Base-by-base conservation (phyloP, 2,329 filamentous ascomycete genomes). In the Helicocarpus griseus region DNA sequence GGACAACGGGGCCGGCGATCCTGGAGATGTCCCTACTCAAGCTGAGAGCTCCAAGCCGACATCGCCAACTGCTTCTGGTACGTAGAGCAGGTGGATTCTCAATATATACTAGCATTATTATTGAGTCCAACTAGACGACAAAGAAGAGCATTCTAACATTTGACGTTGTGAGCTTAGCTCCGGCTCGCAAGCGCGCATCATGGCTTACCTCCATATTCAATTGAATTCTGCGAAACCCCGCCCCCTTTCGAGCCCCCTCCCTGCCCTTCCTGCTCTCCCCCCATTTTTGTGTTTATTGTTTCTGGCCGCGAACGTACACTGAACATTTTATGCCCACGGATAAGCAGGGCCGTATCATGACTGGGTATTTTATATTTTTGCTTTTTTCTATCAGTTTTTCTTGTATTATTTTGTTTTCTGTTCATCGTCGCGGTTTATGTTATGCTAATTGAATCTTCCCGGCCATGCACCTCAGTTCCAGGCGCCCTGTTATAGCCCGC, bases 171-270 rank as follows among this genome's bases (percentile, higher is more conserved):
- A 22, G 28, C 22, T 26, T 49, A 60, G 54, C 43, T 39, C 57
- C 59, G 21, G 46, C 50, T 6, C 46, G 38, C 21, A 59, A 55
- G 44, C 56, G 53, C n/a, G 47, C 56, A 31, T 60, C 58, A 8
- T 60, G 58, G 58, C 51, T 60, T 9, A 49, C 56, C 17, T 49
- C 54, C 43, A 54, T 56, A 19, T 56, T 56, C 49, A 33, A 26
- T 28, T 43, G 17, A 48, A 80, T 35, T n/a, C 31, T 36, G 45
- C 14, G 29, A 26, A 35, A 24, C 29, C 17, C 21, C 31, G 19
- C 4, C 19, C 22, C 19, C 45, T n/a, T 13, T 31, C n/a, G n/a
- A n/a, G n/a, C 6, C 45, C 44, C 44, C 29, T 8, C 19, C 6
- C 21, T 4, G 17, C 19, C 22, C 41, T 4, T 21, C n/a, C 41